Conservation (phyloP, 1,284 basidiomycete species). For the Rhodotorula sp. region DNA sequence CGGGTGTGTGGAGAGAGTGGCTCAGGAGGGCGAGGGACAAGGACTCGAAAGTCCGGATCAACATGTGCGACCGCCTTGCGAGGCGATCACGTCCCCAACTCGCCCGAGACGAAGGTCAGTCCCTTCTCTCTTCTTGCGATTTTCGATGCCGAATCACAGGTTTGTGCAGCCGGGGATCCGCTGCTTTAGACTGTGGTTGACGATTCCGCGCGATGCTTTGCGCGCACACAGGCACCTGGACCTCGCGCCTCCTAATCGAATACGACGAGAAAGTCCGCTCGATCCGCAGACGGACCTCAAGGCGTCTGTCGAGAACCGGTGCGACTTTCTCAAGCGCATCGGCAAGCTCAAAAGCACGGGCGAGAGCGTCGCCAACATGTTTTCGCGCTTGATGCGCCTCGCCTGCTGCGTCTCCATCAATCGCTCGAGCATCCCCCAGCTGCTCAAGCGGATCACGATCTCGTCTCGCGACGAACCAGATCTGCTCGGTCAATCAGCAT, state of each 20-base stretch:
- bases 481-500: slow-evolving; percentile 44
- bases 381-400: slow-evolving; percentile 70
- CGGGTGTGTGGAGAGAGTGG: slow-evolving; percentile 84
- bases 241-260: slow-evolving; percentile 67
- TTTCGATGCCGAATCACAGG: too few relatives aligned
- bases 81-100: slow-evolving; percentile 67
- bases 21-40: slow-evolving; percentile 77
- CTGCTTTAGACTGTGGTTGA: too few relatives aligned
- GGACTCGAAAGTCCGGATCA: slow-evolving; percentile 65
- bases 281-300: slow-evolving; percentile 82
- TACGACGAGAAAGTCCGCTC: slow-evolving; percentile 86
- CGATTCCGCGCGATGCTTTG: neutral
- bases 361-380: slow-evolving; percentile 57
- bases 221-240: slow-evolving; percentile 58
- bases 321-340: slow-evolving; percentile 72
- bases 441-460: slow-evolving; percentile 60
- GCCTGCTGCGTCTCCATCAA: slow-evolving; percentile 75
- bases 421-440: slow-evolving; percentile 75
- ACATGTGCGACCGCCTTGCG: slow-evolving; percentile 74
- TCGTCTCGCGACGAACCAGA: slow-evolving; percentile 19
- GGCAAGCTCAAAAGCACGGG: slow-evolving; percentile 58
- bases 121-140: neutral
- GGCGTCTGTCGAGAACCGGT: slow-evolving; percentile 72
- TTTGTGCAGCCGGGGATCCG: too few relatives aligned
- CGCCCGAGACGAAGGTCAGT: slow-evolving; percentile 65